Base-by-base conservation (phyloP, 2,329 filamentous ascomycete species). In the Diaporthe ilicicola region DNA sequence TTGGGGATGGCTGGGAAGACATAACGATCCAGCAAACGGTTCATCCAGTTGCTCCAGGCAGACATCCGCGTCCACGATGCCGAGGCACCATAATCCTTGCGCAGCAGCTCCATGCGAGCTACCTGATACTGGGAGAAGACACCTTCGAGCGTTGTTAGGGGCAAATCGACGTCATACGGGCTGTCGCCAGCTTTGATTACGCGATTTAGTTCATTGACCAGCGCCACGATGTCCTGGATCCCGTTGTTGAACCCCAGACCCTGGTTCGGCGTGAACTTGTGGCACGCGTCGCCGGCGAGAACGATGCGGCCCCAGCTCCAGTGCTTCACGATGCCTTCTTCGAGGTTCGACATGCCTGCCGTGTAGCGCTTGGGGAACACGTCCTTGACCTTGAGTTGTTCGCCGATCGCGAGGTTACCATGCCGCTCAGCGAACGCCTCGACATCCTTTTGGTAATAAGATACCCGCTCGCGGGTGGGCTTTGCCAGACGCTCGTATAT, bases 261-360 rank as follows among this genome's bases (percentile, higher is more conserved):
- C 0, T 78, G 75, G 62, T 79, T 81, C 0, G 82, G 80, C 0
- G 81, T 82, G 62, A 79, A 79, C 50, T 83, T 83, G 71, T 83
- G 82, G 1, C 76, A 77, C 0, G 82, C 74, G 48, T 84, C 82
- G 0, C 82, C 81, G 0, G 74, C 77, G 1, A 84, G 78, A 1
- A 80, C 80, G 6, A 83, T 73, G 0, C 81, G 78, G 6, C 71
- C 76, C 73, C 75, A 79, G 67, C 77, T 80, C 82, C 81, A 83
- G 48, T 81, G 74, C 9, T 73, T 62, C 8, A 81, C 75, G 3
- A 83, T 75, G 0, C 81, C 82, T 64, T 84, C 82, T 17, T 82
- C 80, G 1, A 84, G 72, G 44, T 78, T 78, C 0, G 78, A 75
- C 22, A 82, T 73, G 1, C 80, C 80, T 0, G 75, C 74, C 1